Evolutionary conservation across 495 filamentous ascomycete genomes (phyloP).

Genomic region (Lasiosphaeria miniovina): DNA sequence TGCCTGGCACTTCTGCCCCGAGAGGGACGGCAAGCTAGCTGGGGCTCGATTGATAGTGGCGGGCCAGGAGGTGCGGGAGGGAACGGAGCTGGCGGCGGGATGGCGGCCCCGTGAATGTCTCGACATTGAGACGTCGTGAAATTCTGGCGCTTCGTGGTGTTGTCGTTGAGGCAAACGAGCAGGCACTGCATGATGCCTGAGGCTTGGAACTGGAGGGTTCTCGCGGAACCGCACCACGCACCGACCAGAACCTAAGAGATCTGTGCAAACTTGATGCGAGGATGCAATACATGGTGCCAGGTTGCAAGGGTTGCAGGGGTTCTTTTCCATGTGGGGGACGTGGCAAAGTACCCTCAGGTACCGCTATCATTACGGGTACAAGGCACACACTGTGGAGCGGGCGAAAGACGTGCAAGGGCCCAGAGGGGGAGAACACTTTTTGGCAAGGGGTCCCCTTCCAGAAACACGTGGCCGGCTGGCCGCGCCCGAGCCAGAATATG

Average conservation of each 20-base stretch:
- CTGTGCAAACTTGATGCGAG: slow-evolving; percentile 2
- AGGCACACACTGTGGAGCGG: background rate
- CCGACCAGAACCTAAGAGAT: background rate
- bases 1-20: slow-evolving; percentile 1
- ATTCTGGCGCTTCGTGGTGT: too few relatives aligned
- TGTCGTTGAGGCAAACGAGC: background rate
- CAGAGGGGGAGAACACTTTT: background rate
- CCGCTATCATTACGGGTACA: slow-evolving; percentile 6
- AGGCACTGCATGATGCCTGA: background rate
- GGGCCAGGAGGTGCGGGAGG: too few relatives aligned
- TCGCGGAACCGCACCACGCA: slow-evolving; percentile 2
- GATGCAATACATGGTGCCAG: background rate
- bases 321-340: background rate
- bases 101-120: too few relatives aligned
- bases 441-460: slow-evolving; percentile 11
- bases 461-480: slow-evolving; percentile 42
- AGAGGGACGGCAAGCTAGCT: background rate
- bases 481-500: slow-evolving; percentile 30
- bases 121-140: too few relatives aligned
- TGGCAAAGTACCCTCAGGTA: slow-evolving; percentile 18
- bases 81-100: too few relatives aligned
- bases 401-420: slow-evolving; percentile 4
- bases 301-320: background rate
- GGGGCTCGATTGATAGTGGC: too few relatives aligned
- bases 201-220: slow-evolving; percentile 8